Evolutionary conservation across 2,329 filamentous ascomycete genomes (phyloP), one percentile per base, ranked within the genome.

Genomic region (Colletotrichum spinosum): DNA sequence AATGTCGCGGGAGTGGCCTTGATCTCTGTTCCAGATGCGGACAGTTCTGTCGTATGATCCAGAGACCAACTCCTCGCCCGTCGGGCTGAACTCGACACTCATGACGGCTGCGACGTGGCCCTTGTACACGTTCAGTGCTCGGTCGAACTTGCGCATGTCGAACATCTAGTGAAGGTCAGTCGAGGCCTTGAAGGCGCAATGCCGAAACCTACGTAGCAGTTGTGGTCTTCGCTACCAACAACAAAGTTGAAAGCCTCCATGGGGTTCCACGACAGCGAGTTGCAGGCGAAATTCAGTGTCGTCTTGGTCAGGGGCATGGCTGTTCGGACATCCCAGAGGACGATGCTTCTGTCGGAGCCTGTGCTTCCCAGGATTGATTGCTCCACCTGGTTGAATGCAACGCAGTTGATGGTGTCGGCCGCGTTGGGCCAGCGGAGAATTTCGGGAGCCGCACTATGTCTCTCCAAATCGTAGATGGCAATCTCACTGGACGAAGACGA

Each of bases 181-280:
- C 2, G 4, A 2, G 2, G 25, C 11, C 41, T 15, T n/a, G 12
- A 34, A 42, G 38, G n/a, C 17, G 8, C 4, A 8, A 35, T 2
- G 10, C 12, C n/a, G 34, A 34, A 10, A 67, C 67, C 38, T 67
- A 76, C 68, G 69, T 83, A 83, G 69, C 92, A 86, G 77, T 97
- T 97, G 81, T 97, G 95, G 74, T 98, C 96, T 82, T 99, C 96
- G 71, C 92, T 97, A 11, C 93, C 96, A 37, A 94, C 89, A 13
- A 94, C 95, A 74, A 98, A 90, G 80, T 98, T 97, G 84, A 97
- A 97, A 8, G 94, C 92, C 78, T 97, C 94, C 90, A 97, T 96
- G 0, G 96, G 96, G 71, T 97, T 97, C 93, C 95, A 99, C 48
- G 91, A 86, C 56, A 97, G 85, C 53, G 90, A 87, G 80, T 97